Evolutionary conservation across 192 early-diverging fungal genomes (phyloP), one percentile per base, ranked within the genome.

Genomic region (Backusella luteola): DNA sequence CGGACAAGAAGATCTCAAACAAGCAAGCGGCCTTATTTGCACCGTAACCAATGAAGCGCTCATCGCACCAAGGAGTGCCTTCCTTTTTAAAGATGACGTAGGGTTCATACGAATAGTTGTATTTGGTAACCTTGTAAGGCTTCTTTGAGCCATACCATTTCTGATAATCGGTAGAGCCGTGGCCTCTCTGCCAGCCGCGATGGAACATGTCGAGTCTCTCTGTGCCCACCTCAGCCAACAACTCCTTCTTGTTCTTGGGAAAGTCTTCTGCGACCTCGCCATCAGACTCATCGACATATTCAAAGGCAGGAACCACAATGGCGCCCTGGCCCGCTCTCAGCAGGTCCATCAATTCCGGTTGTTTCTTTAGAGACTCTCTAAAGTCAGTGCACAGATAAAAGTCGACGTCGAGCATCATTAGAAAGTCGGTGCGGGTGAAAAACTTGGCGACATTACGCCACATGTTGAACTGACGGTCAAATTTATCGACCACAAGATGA

Each of bases 401-500:
- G 46, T 90, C 89, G 9, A 89, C 89, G 34, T 90, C 89, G 21
- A 89, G 77, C 82, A 88, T 80, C 81, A 90, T 82, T 34, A 90
- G 76, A 73, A 86, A 90, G 34, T 90, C 85, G 0, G 88, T 88
- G 34, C 86, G 73, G n/a, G 88, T 84, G 72, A 90, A 90, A 34
- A 90, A 82, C 38, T 88, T 87, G 23, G 89, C 89, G 1, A 90
- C 84, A 35, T 90, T 90, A 21, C 89, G 81, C 89, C 88, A 90
- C 86, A 88, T 86, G 68, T 90, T 90, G 80, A 90, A 89, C 68
- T 90, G 89, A 53, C 89, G 83, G 71, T 87, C 87, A 63, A 90
- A 90, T 34, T 79, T 79, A 72, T 90, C 89, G 1, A 89, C 81
- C n/a, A 90, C 82, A 12, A 90, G 82, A 79, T 90, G 89, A 15